Base-by-base conservation (phyloP, 2,329 filamentous ascomycete genomes). In the Aspergillus nomiae region DNA sequence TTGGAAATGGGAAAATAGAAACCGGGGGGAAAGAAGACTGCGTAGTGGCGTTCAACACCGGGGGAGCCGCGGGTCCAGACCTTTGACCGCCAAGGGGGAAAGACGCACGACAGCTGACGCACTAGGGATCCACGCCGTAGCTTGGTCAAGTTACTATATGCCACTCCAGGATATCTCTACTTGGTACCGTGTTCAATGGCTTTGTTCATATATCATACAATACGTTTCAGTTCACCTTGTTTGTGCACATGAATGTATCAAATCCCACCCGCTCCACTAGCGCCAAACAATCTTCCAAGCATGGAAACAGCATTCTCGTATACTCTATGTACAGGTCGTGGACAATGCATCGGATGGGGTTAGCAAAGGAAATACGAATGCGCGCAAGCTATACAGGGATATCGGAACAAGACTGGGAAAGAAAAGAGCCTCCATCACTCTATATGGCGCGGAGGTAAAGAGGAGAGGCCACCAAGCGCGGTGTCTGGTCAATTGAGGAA, bases 31-130 rank as follows among this genome's bases (percentile, higher is more conserved):
- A 57, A 28, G 63, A 55, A 36, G 45, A 34, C 43, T 58, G 53
- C 55, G 26, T 56, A 59, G 61, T 55, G 56, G 66, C 38, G 53
- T 56, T 56, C 26, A 62, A 63, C 63, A 60, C 67, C 58, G 69
- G 65, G 65, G 63, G 65, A 59, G 65, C 65, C 58, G 67, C 63
- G 48, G 62, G 63, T 60, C 67, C 66, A 67, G 67, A 69, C 60
- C 64, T 10, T 55, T 38, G 32, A 55, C 51, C 51, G 51, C 51
- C 51, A 14, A 55, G 51, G 50, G 30, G 8, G 51, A 9, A n/a
- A 32, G 30, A 36, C 28, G 51, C 51, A 59, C 43, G n/a, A 55
- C 14, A 26, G 51, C 51, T 55, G 48, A 51, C 48, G 48, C 48
- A 51, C 48, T 51, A 41, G 38, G 38, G 38, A 28, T 48, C 45